A percentile compares a stretch with the other conserved stretches of the same genome.
Conservation (phyloP, 2,329 filamentous ascomycete species). For the Stagonosporopsis cucurbitacearum region DNA sequence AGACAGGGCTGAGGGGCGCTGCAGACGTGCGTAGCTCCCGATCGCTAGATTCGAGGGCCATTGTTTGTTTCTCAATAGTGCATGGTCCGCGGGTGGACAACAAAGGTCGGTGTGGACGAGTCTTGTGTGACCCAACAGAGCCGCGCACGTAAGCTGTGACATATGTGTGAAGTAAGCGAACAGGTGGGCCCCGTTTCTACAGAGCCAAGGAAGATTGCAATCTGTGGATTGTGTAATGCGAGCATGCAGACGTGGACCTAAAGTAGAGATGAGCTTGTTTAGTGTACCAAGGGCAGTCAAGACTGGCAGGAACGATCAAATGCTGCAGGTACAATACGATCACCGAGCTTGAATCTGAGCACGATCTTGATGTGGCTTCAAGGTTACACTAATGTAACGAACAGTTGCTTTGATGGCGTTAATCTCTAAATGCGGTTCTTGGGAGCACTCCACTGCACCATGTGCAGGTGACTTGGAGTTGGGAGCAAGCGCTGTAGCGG, state of each 20-base stretch:
- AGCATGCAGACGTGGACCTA: not conserved
- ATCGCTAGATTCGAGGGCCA: not conserved
- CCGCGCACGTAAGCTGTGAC: conserved; percentile 17
- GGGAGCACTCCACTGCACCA: not conserved
- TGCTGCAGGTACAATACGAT: conserved; percentile 12
- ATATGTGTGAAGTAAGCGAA: conserved; percentile 7
- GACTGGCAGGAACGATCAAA: not conserved
- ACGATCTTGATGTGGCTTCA: not conserved
- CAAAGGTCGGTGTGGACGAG: conserved; percentile 16
- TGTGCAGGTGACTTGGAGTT: conserved; percentile 4
- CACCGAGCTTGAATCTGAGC: not conserved
- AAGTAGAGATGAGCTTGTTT: not conserved
- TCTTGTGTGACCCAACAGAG: conserved; percentile 11
- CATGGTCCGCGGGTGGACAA: not conserved
- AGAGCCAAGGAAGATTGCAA: not conserved
- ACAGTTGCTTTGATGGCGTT: not conserved
- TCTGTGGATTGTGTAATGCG: not conserved
- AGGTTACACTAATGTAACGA: not conserved
- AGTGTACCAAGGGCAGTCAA: not conserved
- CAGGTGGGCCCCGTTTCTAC: not conserved
- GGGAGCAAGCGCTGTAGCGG: conserved; percentile 5
- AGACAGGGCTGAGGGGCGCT: conserved; percentile 1
- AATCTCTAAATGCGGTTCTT: not conserved
- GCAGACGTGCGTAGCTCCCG: not conserved
- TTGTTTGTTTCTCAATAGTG: not conserved